Base-by-base conservation (phyloP, 805 yeast species). In the Kluyveromyces lactis region DNA sequence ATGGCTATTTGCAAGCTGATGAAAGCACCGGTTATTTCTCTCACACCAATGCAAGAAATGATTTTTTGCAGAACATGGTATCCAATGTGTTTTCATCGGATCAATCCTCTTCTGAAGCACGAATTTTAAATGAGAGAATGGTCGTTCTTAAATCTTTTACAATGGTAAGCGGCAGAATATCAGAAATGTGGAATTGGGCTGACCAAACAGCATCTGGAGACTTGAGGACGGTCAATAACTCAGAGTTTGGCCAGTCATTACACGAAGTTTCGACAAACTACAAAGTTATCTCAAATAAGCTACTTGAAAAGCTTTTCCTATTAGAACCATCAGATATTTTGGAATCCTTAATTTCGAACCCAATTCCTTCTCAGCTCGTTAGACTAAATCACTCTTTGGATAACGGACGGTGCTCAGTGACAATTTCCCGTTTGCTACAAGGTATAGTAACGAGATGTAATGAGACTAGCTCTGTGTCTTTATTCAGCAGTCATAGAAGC, bases 381-480 rank as follows among this genome's bases (percentile, higher is more conserved):
- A 47, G 57, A 6, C 50, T 72, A 4, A 64, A 77, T 10, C 86
- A 84, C 55, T 79, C 83, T 2, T 62, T 89, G 36, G 96, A 89
- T 60, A 90, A 92, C 0, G 82, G 95, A 6, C 75, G 84, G 46
- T 83, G 95, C 0, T 83, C 78, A 41, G 51, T 75, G 4, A 82
- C 94, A 0, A 63, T 86, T 11, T 89, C 94, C 0, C 71, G 74
- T 48, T 62, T 87, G 4, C 66, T 85, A 47, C 68, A 73, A 26
- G 52, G 61, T 15, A 39, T 58, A 11, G 48, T 58, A 6, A 31
- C 40, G 28, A 52, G 63, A 27, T 53, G 52, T 36, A 55, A 58
- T 30, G 46, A 42, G 16, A 46, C 31, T 30, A 38, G 52, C 4
- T 39, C 45, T 11, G 34, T 46, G 1, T 51, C 51, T 31, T 54